These are phyloP conservation scores for Chrysanthemum lavandulifolium DNA, from an alignment of 129 eudicot species.

Conservation along the genomic window DNA sequence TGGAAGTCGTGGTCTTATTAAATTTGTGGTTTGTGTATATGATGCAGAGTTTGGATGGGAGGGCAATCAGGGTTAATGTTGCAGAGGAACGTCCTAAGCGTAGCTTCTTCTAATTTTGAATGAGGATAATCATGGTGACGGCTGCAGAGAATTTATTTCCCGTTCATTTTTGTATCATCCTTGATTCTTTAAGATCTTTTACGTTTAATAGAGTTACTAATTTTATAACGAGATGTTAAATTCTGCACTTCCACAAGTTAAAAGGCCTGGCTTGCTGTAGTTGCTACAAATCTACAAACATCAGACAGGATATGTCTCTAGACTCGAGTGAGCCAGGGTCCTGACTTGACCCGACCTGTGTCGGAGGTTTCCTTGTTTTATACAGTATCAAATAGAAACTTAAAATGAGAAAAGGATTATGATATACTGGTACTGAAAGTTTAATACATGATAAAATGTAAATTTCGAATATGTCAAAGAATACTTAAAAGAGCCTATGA, in stretches of 20 bases:
- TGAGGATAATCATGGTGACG: constrained; percentile 4
- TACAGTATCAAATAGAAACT: no score
- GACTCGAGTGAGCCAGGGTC: no score
- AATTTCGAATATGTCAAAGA: no score
- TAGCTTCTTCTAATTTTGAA: constrained; percentile 25
- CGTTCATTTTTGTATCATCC: constrained; percentile 25
- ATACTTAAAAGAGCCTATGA: no score
- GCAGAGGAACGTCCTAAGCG: constrained; percentile 72
- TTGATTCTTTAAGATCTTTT: constrained; percentile 23
- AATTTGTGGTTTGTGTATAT: constrained; percentile 16
- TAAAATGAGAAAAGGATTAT: no score
- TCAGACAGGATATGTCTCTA: no score
- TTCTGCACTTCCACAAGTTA: background rate
- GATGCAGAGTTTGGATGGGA: constrained; percentile 74
- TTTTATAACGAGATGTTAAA: constrained; percentile 8
- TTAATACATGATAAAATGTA: no score
- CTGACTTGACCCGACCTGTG: no score
- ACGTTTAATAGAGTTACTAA: constrained; percentile 21
- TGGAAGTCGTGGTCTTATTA: background rate
- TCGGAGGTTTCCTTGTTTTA: no score
- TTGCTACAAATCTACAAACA: no score
- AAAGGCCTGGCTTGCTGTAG: no score
- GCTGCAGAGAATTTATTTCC: constrained; percentile 16
- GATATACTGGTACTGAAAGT: no score
- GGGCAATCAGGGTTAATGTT: constrained; percentile 63